Base-by-base conservation (phyloP, 2,329 filamentous ascomycete species). In the Calonectria hongkongensis region DNA sequence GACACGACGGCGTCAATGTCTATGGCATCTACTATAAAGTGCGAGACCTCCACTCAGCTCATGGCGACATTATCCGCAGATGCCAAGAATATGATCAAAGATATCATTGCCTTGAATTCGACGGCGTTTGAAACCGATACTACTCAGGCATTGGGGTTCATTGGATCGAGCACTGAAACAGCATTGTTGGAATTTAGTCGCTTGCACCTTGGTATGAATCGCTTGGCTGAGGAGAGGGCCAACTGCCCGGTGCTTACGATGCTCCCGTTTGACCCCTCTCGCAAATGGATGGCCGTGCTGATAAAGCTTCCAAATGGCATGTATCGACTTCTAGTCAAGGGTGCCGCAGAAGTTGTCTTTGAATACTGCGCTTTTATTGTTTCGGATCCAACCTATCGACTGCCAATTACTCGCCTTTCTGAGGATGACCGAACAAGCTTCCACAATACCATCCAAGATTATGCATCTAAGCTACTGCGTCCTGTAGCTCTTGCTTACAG, bases 401-500 rank as follows among this genome's bases (percentile, higher is more conserved):
- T 83, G 1, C 77, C 78, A 0, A 77, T 80, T 6, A 77, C 73
- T 2, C 76, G 80, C 3, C 75, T 85, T 2, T 79, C 79, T 1
- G 80, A 83, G n/a, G 78, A 81, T 1, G 79, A 81, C n/a, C 79
- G 82, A 4, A 74, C 75, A 25, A 80, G 79, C 48, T 79, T 85
- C 21, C 76, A 81, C n/a, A 78, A 76, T 18, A 83, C 82, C 0
- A 85, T 85, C 10, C 77, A 82, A 12, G 79, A 80, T 15, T 95
- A 94, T 78, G 93, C 94, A 2, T 89, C 89, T 8, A 89, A 91
- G 10, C 94, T 93, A 70, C 88, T 96, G 15, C 91, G 94, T 60
- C 95, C 94, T 0, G 95, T 96, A 67, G 94, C 91, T 21, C 87
- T 96, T 74, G 88, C 94, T 5, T 95, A 94, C 83, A 89, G 90